A percentile compares a stretch with the other conserved stretches of the same genome.
Evolutionary conservation across 192 early-diverging fungal species (phyloP).

Genomic region (Oehlia diaphana): DNA sequence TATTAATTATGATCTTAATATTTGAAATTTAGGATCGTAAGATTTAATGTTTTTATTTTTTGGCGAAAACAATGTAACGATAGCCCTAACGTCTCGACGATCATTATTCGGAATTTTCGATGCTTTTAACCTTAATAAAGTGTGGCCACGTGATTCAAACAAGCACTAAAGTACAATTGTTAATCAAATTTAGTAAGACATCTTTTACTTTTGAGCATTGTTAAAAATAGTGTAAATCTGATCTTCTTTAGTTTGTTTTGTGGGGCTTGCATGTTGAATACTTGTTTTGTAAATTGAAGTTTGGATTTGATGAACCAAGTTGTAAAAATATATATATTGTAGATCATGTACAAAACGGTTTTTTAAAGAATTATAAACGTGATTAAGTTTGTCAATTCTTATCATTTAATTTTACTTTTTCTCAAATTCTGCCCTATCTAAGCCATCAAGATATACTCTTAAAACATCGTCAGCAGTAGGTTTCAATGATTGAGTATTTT

Average conservation of each 20-base stretch:
- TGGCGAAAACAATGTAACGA: too few relatives aligned
- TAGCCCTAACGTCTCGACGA: too few relatives aligned
- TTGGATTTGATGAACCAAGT: neutral
- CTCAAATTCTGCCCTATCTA: constrained; percentile 22
- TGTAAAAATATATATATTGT: neutral
- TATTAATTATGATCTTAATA: too few relatives aligned
- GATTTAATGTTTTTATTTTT: too few relatives aligned
- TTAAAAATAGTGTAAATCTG: neutral
- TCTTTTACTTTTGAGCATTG: neutral
- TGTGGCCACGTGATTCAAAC: neutral
- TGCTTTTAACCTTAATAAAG: neutral
- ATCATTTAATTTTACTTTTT: neutral
- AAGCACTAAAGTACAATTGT: neutral
- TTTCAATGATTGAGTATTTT: neutral
- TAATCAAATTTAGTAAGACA: neutral
- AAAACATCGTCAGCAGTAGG: constrained; percentile 27
- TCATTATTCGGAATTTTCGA: too few relatives aligned
- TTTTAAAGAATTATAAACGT: too few relatives aligned
- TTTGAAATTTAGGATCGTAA: too few relatives aligned
- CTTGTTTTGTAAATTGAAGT: neutral
- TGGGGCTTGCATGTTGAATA: neutral
- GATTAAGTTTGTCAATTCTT: too few relatives aligned
- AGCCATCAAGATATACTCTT: constrained; percentile 15
- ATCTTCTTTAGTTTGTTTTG: neutral
- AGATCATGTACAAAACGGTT: neutral